These are phyloP conservation scores for Luvunga scandens DNA, from an alignment of 345 rosid species.

Conservation along the genomic window DNA sequence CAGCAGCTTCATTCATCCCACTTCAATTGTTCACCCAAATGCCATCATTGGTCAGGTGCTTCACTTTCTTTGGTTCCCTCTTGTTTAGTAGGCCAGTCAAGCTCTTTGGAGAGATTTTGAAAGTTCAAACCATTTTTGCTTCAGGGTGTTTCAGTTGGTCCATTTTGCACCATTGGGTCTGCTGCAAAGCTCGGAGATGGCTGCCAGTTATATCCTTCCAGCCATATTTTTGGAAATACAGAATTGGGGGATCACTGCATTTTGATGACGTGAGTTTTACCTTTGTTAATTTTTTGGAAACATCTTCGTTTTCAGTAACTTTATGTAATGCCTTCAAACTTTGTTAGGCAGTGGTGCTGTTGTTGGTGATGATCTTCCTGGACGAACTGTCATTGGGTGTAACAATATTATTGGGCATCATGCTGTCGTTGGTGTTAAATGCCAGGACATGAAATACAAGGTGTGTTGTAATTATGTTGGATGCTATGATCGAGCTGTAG, in stretches of 20 bases:
- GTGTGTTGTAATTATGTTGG: constrained; percentile 28
- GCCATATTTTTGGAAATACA: constrained; percentile 82
- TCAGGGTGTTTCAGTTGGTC: constrained; percentile 81
- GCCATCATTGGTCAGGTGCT: constrained; percentile 75
- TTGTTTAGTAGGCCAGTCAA: background rate
- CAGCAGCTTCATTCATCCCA: constrained; percentile 53
- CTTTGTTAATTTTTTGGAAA: background rate
- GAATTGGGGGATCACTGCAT: constrained; percentile 68
- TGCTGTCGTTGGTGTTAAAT: constrained; percentile 81
- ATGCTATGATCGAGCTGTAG: background rate
- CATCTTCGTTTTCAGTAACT: background rate
- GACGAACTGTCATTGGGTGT: constrained; percentile 59
- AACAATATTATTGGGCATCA: constrained; percentile 76
- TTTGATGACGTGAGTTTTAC: constrained; percentile 73
- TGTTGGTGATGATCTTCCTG: constrained; percentile 90
- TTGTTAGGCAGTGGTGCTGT: constrained; percentile 86
- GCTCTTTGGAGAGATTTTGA: background rate
- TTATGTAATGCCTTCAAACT: constrained; percentile 18
- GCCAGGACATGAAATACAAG: constrained; percentile 93
- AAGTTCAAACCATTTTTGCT: constrained; percentile 2
- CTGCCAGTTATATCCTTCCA: constrained; percentile 64
- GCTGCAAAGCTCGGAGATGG: constrained; percentile 70
- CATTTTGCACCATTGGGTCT: constrained; percentile 83
- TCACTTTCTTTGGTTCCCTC: background rate
- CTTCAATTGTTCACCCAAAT: constrained; percentile 70